phyloP scores from a whole-genome alignment of 2,329 filamentous ascomycete species.

The Epichloe glyceriae region DNA sequence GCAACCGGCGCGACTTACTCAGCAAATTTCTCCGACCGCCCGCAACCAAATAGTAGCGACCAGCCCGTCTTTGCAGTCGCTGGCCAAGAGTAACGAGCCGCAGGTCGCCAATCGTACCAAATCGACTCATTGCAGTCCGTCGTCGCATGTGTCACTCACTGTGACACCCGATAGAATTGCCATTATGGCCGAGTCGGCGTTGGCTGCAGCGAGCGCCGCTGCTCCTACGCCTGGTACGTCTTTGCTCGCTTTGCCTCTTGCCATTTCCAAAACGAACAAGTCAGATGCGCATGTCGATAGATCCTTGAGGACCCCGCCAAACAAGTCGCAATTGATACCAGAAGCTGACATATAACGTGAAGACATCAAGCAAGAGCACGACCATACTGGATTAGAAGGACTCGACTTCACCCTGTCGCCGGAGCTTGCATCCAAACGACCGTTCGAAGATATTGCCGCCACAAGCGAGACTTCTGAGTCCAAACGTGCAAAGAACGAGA shows the following conservation, averaged over 20 bases:
- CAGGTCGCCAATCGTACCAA: not conserved
- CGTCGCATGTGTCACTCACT: constrained; percentile 11
- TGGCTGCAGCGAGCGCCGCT: constrained; percentile 21
- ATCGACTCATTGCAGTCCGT: constrained; percentile 1
- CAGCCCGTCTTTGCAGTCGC: constrained; percentile 7
- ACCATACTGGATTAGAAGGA: constrained; percentile 17
- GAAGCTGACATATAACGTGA: not conserved
- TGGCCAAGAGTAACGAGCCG: constrained; percentile 5
- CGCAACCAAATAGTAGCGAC: constrained; percentile 15
- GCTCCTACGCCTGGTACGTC: constrained; percentile 24
- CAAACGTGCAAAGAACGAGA: constrained; percentile 23
- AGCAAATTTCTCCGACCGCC: constrained; percentile 29
- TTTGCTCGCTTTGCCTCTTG: not conserved
- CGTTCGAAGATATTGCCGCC: constrained; percentile 18
- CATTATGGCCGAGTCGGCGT: constrained; percentile 30
- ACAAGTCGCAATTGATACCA: too few species aligned
- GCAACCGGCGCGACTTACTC: constrained; percentile 24
- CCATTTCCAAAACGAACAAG: not conserved
- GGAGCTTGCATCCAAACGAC: constrained; percentile 25
- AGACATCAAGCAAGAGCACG: constrained; percentile 28
- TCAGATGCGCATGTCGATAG: not conserved
- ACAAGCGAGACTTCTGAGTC: constrained; percentile 17
- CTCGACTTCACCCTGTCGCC: constrained; percentile 23
- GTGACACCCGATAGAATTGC: constrained; percentile 17
- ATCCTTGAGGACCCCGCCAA: not conserved